Percentiles rank a stretch among this genome's conserved stretches.
These are phyloP conservation scores for Cordyceps cicadae DNA, from an alignment of 2,329 filamentous ascomycete species.

Conservation along the genomic window DNA sequence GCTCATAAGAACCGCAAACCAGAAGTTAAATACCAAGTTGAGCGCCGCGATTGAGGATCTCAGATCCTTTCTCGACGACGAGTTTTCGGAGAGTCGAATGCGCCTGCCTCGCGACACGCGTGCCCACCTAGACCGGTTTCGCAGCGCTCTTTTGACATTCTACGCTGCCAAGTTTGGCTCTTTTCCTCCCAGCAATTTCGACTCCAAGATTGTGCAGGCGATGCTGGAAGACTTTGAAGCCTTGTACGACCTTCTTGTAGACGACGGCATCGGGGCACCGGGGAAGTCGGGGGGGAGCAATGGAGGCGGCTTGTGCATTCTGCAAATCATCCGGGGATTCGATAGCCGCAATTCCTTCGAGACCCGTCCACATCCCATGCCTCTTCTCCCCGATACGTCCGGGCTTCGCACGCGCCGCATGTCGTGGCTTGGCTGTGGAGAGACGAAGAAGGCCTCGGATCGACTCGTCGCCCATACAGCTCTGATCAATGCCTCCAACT, in stretches of 20 bases:
- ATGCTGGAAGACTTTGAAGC: slow-evolving; percentile 64
- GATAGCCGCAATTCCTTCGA: slow-evolving; percentile 52
- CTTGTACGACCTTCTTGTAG: slow-evolving; percentile 63
- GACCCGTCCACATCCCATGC: slow-evolving; percentile 56
- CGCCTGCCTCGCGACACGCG: slow-evolving; percentile 53
- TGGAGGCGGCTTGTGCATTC: slow-evolving; percentile 59
- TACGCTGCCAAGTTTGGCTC: slow-evolving; percentile 62
- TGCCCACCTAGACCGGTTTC: slow-evolving; percentile 64
- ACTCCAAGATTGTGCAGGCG: slow-evolving; percentile 47
- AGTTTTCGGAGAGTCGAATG: slow-evolving; percentile 58
- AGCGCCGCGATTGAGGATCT: slow-evolving; percentile 50
- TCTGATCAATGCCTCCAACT: slow-evolving; percentile 43
- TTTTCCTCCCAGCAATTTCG: slow-evolving; percentile 59
- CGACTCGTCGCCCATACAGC: slow-evolving; percentile 45
- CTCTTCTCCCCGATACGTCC: slow-evolving; percentile 47
- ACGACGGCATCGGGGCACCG: slow-evolving; percentile 44
- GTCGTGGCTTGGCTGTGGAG: slow-evolving; percentile 33
- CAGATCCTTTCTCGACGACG: slow-evolving; percentile 60
- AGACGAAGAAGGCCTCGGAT: slow-evolving; percentile 39
- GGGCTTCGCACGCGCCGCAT: slow-evolving; percentile 21
- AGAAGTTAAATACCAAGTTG: slow-evolving; percentile 59
- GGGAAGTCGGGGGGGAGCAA: slow-evolving; percentile 45
- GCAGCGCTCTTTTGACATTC: slow-evolving; percentile 57
- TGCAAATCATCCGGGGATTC: slow-evolving; percentile 61
- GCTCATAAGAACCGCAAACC: slow-evolving; percentile 53